These are phyloP conservation scores for Saraca asoca DNA, from an alignment of 331 rosid species.

Conservation along the genomic window DNA sequence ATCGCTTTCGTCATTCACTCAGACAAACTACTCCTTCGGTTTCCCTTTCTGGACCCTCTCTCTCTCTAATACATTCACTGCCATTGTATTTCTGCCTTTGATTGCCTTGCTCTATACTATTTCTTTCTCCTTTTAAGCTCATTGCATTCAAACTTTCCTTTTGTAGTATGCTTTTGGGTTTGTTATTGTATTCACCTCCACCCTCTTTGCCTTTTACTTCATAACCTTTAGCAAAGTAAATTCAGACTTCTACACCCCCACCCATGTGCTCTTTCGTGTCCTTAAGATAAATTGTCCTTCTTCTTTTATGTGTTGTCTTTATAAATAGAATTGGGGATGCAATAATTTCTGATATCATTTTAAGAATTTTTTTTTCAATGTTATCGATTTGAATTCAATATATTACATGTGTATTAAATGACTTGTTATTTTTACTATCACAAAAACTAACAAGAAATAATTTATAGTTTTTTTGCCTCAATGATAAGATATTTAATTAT, in stretches of 20 bases:
- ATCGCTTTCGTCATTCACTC: slow-evolving; percentile 66
- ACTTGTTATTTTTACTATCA: too few relatives aligned
- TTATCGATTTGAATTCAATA: too few relatives aligned
- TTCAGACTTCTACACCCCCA: slow-evolving; percentile 4
- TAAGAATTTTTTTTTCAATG: too few relatives aligned
- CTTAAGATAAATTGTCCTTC: too few relatives aligned
- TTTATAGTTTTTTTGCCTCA: too few relatives aligned
- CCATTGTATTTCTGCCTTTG: neutral
- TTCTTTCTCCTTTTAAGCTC: neutral
- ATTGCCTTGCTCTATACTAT: too few relatives aligned
- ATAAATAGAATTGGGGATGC: too few relatives aligned
- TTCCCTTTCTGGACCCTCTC: slow-evolving; percentile 52
- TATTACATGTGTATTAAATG: too few relatives aligned
- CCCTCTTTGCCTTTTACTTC: slow-evolving; percentile 23
- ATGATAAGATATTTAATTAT: too few relatives aligned
- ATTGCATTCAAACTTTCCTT: slow-evolving; percentile 43
- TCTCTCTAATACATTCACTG: slow-evolving; percentile 11
- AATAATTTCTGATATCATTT: too few relatives aligned
- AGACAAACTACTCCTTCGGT: slow-evolving; percentile 51
- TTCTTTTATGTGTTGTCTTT: too few relatives aligned
- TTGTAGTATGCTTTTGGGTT: slow-evolving; percentile 42
- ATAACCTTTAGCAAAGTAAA: slow-evolving; percentile 4
- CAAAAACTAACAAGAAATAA: too few relatives aligned
- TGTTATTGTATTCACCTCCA: slow-evolving; percentile 17
- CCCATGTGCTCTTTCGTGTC: slow-evolving; percentile 38